Conservation (phyloP, 441 rosid genomes). For the Raphanus hybrid region DNA sequence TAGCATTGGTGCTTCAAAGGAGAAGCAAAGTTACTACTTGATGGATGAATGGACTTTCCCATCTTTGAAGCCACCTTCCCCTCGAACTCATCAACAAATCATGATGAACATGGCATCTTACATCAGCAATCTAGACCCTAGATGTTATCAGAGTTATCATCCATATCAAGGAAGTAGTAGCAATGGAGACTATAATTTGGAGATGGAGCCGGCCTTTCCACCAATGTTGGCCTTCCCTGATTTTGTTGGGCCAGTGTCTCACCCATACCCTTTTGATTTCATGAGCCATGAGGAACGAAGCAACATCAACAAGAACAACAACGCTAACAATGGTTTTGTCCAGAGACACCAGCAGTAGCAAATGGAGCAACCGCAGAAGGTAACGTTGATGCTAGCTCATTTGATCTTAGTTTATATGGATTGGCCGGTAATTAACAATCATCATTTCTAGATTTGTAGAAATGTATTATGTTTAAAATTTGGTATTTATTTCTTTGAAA, state of each 20-base stretch:
- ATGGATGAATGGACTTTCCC: constrained; percentile 23
- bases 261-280: background rate
- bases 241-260: constrained; percentile 1
- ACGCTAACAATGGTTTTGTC: background rate
- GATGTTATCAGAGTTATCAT: background rate
- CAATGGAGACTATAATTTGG: background rate
- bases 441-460: constrained; percentile 9
- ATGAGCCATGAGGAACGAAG: background rate
- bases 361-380: background rate
- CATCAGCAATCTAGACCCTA: background rate
- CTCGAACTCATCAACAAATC: background rate
- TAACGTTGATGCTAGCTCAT: background rate
- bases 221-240: background rate
- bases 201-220: constrained; percentile 5
- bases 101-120: background rate
- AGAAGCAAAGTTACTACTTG: constrained; percentile 9
- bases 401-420: background rate
- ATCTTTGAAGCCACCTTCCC: background rate
- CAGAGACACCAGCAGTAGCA: background rate
- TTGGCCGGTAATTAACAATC: background rate
- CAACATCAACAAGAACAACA: background rate
- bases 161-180: constrained; percentile 20
- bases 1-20: background rate
- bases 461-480: background rate
- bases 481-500: background rate